Evolutionary conservation across 495 filamentous ascomycete species (phyloP), one percentile per base, ranked within the genome.

Genomic region (Podospora pseudoanserina): DNA sequence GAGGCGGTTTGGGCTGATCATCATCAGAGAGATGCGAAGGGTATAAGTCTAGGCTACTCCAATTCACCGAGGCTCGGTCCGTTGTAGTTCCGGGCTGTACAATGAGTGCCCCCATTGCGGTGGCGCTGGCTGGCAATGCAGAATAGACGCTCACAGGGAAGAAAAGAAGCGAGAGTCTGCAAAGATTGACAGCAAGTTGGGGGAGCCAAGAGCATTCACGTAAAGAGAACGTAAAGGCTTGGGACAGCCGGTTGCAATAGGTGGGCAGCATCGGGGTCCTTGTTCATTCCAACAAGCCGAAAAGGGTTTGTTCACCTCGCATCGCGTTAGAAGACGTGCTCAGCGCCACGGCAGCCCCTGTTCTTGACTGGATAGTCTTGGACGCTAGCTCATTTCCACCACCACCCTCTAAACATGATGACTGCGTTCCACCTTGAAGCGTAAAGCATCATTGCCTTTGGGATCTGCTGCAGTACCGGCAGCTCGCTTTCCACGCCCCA

Each of bases 301-400:
- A 20, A 58, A 11, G n/a, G 26, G 19, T 26, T 62, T 54, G 62
- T 65, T 65, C 66, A 65, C 49, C 49, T 70, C 15, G 66, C 69
- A 70, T 71, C 67, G 71, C 69, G 69, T 67, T 26, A 71, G 56
- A 73, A 71, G 70, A 66, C 71, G 74, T 74, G 65, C 66, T 74
- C 68, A 63, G 28, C 57, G 28, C 65, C 60, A 67, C 49, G 63
- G 19, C 27, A 27, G 19, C 59, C 59, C 59, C 59, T n/a, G 18
- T 16, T 58, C 56, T 26, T 16, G 56, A 58, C 39, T 49, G 39
- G 39, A 49, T 16, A 39, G 65, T 64, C 55, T 57, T 0, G 56
- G 64, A 57, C 71, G 63, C 71, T 72, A 72, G 71, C 27, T 28
- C 15, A 60, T 59, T 66, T 20, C 9, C 63, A 64, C 16, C 59